Evolutionary conservation across 768 basidiomycete genomes (phyloP).

Genomic region (Suillus subalutaceus): DNA sequence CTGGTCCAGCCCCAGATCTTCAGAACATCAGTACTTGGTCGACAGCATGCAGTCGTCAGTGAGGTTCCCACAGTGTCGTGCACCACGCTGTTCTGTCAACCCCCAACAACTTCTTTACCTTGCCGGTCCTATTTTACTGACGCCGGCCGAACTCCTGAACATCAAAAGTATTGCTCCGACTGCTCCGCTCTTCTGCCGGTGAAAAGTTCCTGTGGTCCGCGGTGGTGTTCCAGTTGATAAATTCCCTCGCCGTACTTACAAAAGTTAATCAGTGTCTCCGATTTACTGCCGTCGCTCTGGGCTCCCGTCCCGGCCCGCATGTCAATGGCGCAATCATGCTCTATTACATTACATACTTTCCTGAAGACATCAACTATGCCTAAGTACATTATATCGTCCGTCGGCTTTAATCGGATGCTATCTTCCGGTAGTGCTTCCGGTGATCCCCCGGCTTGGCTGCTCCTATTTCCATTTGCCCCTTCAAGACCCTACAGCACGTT

Average conservation of each 20-base stretch:
- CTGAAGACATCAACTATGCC: neutral
- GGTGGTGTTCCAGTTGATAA: neutral
- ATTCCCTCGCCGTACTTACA: neutral
- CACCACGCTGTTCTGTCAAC: slow-evolving; percentile 7
- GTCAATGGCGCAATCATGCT: neutral
- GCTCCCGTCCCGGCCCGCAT: neutral
- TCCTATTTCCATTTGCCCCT: neutral
- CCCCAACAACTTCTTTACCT: neutral
- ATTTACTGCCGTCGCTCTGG: neutral
- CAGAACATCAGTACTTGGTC: neutral
- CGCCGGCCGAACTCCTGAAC: neutral
- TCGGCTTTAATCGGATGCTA: neutral
- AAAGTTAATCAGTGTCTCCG: neutral
- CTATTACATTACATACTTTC: neutral
- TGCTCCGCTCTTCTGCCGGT: neutral
- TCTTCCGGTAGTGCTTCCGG: neutral
- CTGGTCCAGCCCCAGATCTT: neutral
- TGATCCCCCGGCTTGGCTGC: neutral
- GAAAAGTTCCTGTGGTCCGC: neutral
- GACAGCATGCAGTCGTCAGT: neutral
- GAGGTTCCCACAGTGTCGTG: neutral
- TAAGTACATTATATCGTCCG: neutral
- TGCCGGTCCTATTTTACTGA: neutral
- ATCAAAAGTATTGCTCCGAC: neutral
- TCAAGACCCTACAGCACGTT: neutral